Evolutionary conservation across 2,329 filamentous ascomycete species (phyloP), one percentile per base, ranked within the genome.

Genomic region (Aaosphaeria pasadenensis): DNA sequence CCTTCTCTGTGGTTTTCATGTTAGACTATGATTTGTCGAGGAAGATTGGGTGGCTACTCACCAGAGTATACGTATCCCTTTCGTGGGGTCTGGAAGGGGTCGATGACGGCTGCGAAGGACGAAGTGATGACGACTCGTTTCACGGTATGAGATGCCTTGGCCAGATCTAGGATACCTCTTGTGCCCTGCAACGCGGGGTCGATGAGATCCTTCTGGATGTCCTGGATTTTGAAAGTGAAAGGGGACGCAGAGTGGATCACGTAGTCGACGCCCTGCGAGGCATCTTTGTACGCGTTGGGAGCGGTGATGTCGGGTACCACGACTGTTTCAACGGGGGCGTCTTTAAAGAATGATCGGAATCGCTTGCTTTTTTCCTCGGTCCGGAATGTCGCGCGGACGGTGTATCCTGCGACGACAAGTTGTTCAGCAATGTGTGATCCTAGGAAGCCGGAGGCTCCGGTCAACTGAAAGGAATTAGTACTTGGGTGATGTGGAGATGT

Each of bases 391-490:
- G 45, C 49, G 17, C 51, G 36, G 48, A 51, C 38, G 24, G 51
- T 39, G 39, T 51, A 53, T 28, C 49, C 43, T 4, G 33, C 31
- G 11, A 41, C 46, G 13, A 53, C 36, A 11, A 53, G 45, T 17
- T 40, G 41, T 11, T 33, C 9, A 13, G 51, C 35, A 31, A 53
- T 51, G 38, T 53, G 49, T 7, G 48, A 46, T 13, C 48, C 49
- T 30, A 53, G 43, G 39, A 51, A 53, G 41, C 49, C 49, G 32
- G 51, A 47, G 4, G 51, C 46, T 9, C 49, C 51, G 1, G 49
- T 54, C 6, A 51, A 33, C 32, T 48, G 41, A 7, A 49, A 38
- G 17, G 7, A 42, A 6, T 42, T 42, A 24, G 39, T 40, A 9
- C 24, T 24, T 24, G 17, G 17, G 17, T 24, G 17, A 24, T 24